These are phyloP conservation scores for Cercospora beticola DNA, from an alignment of 2,329 filamentous ascomycete genomes.

Conservation along the genomic window DNA sequence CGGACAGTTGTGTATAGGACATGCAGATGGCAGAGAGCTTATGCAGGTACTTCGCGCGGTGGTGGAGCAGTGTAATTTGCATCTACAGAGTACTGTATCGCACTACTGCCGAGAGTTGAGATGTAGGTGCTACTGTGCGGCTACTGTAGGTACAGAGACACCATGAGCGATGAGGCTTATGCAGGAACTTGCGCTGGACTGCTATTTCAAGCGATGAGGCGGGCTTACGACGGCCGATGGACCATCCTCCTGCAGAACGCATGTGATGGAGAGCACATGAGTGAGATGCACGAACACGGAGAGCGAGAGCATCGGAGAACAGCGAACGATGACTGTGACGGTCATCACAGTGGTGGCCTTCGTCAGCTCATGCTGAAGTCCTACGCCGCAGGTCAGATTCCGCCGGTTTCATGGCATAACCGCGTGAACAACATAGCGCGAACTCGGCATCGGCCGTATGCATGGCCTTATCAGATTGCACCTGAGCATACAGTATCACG, in stretches of 20 bases:
- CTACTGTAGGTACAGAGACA: conserved; percentile 1
- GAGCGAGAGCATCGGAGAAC: not conserved
- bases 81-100: not conserved
- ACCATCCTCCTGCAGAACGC: not conserved
- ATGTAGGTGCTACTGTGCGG: not conserved
- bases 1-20: not conserved
- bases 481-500: not conserved
- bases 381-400: not conserved
- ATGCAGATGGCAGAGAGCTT: not conserved
- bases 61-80: not conserved
- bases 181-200: not conserved
- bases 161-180: not conserved
- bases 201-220: not conserved
- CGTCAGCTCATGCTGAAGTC: not conserved
- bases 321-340: not conserved
- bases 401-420: not conserved
- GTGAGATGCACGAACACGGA: not conserved
- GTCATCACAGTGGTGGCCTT: not conserved
- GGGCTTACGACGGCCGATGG: not conserved
- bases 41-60: not conserved
- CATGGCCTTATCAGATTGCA: not conserved
- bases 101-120: not conserved
- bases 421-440: not conserved
- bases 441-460: not conserved
- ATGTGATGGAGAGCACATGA: conserved; percentile 5